These are phyloP conservation scores for Rhodotorula mucilaginosa DNA, from an alignment of 1,284 basidiomycete genomes.

Conservation along the genomic window DNA sequence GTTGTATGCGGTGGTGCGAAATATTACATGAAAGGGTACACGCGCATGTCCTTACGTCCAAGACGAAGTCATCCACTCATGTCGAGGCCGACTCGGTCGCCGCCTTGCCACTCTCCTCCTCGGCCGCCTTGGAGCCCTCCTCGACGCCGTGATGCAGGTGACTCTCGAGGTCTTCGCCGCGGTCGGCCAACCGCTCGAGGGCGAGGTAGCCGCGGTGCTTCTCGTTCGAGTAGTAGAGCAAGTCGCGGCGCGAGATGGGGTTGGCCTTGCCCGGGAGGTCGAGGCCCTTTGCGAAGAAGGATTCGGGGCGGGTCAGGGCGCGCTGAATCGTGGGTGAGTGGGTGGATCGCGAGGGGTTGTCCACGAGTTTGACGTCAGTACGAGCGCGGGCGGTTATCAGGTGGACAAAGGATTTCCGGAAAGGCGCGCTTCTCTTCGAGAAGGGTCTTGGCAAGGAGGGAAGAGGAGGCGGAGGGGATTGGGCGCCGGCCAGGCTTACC, in stretches of 20 bases:
- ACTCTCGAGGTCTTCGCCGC: neutral
- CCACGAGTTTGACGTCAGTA: neutral
- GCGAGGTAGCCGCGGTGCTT: constrained; percentile 47
- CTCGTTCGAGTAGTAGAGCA: constrained; percentile 52
- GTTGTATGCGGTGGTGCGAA: no score
- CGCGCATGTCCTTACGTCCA: no score
- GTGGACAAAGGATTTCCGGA: no score
- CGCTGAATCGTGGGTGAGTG: no score
- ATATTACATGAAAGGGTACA: neutral
- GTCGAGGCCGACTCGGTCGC: neutral
- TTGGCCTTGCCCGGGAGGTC: constrained; percentile 36
- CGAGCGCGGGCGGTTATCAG: neutral
- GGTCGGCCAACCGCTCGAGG: constrained; percentile 4
- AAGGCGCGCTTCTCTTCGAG: no score
- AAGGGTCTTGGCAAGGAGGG: no score
- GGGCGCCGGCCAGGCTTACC: constrained; percentile 1
- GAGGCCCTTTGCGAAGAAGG: constrained; percentile 30
- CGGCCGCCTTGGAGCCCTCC: neutral
- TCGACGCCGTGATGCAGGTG: neutral
- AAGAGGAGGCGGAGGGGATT: no score
- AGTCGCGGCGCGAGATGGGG: constrained; percentile 26
- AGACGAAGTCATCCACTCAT: no score
- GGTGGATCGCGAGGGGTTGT: no score
- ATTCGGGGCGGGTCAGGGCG: constrained; percentile 40
- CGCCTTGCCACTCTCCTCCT: neutral